Base-by-base conservation (phyloP, 2,329 filamentous ascomycete species). In the Rachicladosporium sp. region DNA sequence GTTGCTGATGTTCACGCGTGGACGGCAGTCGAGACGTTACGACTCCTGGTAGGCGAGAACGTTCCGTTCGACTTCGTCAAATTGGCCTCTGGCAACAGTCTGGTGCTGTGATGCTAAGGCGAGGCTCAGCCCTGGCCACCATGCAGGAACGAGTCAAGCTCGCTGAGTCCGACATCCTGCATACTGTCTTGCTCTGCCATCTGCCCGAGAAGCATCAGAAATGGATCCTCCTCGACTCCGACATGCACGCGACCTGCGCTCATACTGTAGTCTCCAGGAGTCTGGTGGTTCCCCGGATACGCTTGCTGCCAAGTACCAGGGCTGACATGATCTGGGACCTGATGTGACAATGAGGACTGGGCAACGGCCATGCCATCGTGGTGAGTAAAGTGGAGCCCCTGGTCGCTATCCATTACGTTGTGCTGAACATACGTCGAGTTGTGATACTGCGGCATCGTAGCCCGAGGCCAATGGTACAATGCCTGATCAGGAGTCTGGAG, bases 31-130 rank as follows among this genome's bases (percentile, higher is more conserved):
- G 82, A 91, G 62, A 89, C 79, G 36, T 62, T 91, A 40, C 70
- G 84, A 48, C 60, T 88, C 43, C 68, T 93, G 13, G 82, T 89
- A 8, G 85, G 85, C 7, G 83, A 91, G 63, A 91, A 91, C 57
- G 83, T 91, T 41, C 82, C 82, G 4, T 89, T 86, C 61, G 87
- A 83, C 61, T 93, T 93, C 65, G 85, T 91, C 32, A 71, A 83
- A 36, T 66, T 91, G 55, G 82, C 84, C 31, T 73, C 70, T 47
- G 75, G 74, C 15, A 62, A 73, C 50, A 69, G 69, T 11, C 23
- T 41, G n/a, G 15, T 19, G 15, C 15, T 19, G 15, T 19, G 15
- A 19, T 19, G 15, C 15, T 19, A 19, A 19, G 15, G 15, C 15
- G 15, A 19, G 15, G 15, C 15, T 19, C 15, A 19, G 15, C 15